Base-by-base conservation (phyloP, 306 rosid species). In the Casuarina equisetifolia region DNA sequence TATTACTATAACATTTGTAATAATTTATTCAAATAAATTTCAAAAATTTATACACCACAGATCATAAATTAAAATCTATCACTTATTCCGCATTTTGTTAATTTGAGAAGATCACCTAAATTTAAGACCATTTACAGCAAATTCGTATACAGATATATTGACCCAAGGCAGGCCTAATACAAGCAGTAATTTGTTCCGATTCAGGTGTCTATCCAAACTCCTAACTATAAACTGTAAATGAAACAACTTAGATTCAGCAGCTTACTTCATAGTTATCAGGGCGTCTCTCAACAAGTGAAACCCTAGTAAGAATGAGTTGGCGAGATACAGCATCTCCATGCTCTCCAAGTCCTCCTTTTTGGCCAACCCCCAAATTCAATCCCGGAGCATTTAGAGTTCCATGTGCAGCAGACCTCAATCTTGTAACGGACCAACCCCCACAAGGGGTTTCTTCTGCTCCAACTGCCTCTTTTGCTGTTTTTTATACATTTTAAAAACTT, bases 181-280 rank as follows among this genome's bases (percentile, higher is more conserved):
- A 73, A 20, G 70, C 49, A 12, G 74, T 73, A 46, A 16, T 70
- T 25, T 11, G 45, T 15, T 50, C 45, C n/a, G 78, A 70, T 61
- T 62, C 72, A 52, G 76, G 58, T 44, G 74, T 40, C 57, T 58
- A 75, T 42, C 36, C n/a, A 44, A 53, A 78, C 35, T 64, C 46
- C 32, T n/a, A 3, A 17, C 49, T 73, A 40, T 36, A 74, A 61
- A 66, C 38, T 76, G 42, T 9, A 69, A 79, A 52, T 13, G 57
- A 16, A 52, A 61, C 35, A 62, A 62, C 69, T 76, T 71, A 83
- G 82, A 83, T 74, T 79, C 89, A 54, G 79, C 86, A 87, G 63
- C 99, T 88, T 91, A 96, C 99, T 96, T 96, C 99, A 72, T 96
- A 96, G 89, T 96, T 96, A 82, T 96, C 94, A 17, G 98, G 99